Evolutionary conservation across 2,329 filamentous ascomycete species (phyloP).

Genomic region (Claviceps arundinis): DNA sequence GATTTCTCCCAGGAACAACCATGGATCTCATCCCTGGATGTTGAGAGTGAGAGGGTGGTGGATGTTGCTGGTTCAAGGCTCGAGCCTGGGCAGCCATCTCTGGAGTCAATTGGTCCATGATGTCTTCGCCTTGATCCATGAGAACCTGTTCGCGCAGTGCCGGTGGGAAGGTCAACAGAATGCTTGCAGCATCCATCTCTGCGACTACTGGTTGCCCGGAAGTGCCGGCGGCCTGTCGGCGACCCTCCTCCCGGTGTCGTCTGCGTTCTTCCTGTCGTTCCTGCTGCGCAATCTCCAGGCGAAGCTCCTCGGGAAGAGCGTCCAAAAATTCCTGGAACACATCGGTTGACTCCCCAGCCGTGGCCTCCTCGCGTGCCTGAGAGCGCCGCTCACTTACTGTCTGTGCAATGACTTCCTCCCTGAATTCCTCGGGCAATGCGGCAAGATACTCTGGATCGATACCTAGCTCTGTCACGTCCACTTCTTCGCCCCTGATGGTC

Average conservation of each 20-base stretch:
- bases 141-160: conserved; percentile 75
- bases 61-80: conserved; percentile 40
- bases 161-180: conserved; percentile 80
- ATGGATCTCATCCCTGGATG: conserved; percentile 19
- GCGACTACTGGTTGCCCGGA: conserved; percentile 36
- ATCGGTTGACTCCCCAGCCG: conserved; percentile 62
- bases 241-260: conserved; percentile 69
- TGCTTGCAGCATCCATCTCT: conserved; percentile 88
- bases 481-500: conserved; percentile 70
- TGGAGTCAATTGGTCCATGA: conserved; percentile 70
- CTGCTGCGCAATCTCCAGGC: conserved; percentile 79
- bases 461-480: conserved; percentile 87
- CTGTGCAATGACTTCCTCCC: conserved; percentile 89
- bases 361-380: conserved; percentile 55
- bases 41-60: conserved; percentile 11
- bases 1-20: conserved; percentile 12
- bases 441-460: conserved; percentile 92
- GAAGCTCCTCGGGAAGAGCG: conserved; percentile 79
- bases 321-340: conserved; percentile 91
- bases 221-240: conserved; percentile 47
- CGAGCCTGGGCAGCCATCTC: conserved; percentile 80
- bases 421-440: conserved; percentile 91
- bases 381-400: conserved; percentile 74
- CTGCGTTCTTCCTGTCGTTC: conserved; percentile 82
- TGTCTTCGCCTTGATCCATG: conserved; percentile 80